Evolutionary conservation across 176 grass and related monocot genomes (phyloP).

Genomic region (Zoysia japonica): DNA sequence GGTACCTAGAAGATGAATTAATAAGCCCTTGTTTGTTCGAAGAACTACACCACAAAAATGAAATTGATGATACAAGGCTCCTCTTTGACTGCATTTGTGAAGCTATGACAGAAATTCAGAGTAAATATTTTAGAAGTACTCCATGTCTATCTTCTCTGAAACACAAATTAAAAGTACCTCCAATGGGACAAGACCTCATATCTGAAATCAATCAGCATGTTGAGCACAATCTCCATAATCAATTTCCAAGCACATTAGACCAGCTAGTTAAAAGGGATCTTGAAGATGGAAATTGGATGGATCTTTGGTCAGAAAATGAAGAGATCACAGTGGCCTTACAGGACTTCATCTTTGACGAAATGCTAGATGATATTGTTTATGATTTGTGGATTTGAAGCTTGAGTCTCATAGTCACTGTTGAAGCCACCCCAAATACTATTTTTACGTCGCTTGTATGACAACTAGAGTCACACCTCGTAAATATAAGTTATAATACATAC

Average conservation of each 20-base stretch:
- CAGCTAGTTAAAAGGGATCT: slow-evolving; percentile 42
- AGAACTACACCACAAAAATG: slow-evolving; percentile 43
- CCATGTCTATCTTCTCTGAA: slow-evolving; percentile 42
- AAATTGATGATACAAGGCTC: slow-evolving; percentile 50
- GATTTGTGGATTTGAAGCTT: slow-evolving; percentile 49
- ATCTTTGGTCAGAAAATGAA: slow-evolving; percentile 37
- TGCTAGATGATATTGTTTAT: slow-evolving; percentile 47
- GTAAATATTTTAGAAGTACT: slow-evolving; percentile 37
- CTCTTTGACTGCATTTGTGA: slow-evolving; percentile 63
- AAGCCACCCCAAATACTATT: background rate
- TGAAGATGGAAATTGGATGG: slow-evolving; percentile 48
- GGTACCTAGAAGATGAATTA: slow-evolving; percentile 62
- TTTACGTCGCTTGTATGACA: slow-evolving; percentile 8
- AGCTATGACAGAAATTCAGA: slow-evolving; percentile 51
- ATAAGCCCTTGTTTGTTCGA: slow-evolving; percentile 55
- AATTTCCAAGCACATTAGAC: slow-evolving; percentile 50
- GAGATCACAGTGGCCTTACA: slow-evolving; percentile 36
- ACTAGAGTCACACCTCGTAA: slow-evolving; percentile 11
- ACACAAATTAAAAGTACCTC: slow-evolving; percentile 33
- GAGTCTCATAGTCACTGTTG: slow-evolving; percentile 19
- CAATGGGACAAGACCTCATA: slow-evolving; percentile 46
- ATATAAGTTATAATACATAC: slow-evolving; percentile 22
- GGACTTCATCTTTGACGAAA: slow-evolving; percentile 51
- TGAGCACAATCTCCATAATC: slow-evolving; percentile 36
- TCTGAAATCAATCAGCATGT: slow-evolving; percentile 52